These are phyloP conservation scores for Naganishia friedmannii DNA, from an alignment of 768 basidiomycete species.

Conservation along the genomic window DNA sequence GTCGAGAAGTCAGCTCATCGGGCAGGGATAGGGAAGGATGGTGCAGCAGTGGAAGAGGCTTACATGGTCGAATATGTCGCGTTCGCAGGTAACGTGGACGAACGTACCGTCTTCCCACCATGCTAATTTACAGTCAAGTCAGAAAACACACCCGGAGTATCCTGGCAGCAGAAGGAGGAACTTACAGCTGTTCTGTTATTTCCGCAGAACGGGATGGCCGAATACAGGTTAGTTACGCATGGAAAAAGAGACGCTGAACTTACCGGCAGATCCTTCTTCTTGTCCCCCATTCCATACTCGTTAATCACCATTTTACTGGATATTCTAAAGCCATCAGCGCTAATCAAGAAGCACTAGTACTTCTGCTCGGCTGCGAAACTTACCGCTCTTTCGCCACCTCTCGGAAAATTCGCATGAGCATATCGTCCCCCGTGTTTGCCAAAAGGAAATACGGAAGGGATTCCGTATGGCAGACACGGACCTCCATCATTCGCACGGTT, in stretches of 20 bases:
- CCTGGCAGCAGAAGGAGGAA: neutral
- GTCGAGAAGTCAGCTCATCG: neutral
- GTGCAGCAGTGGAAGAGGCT: neutral
- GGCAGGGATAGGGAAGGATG: neutral
- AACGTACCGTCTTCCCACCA: conserved; percentile 37
- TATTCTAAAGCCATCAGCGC: neutral
- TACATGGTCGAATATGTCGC: conserved; percentile 46
- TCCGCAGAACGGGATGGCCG: no score
- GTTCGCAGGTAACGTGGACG: conserved; percentile 41
- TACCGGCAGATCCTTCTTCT: conserved; percentile 26
- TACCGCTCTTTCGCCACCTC: conserved; percentile 35
- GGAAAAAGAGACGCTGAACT: neutral
- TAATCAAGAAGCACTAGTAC: neutral
- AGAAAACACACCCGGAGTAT: no score
- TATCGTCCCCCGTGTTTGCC: conserved; percentile 48
- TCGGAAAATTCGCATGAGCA: conserved; percentile 45
- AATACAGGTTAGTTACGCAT: no score
- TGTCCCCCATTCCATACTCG: conserved; percentile 47
- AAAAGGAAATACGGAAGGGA: conserved; percentile 45
- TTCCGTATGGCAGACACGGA: conserved; percentile 43
- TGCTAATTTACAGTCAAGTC: conserved; percentile 21
- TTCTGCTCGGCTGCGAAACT: neutral
- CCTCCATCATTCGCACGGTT: conserved; percentile 42
- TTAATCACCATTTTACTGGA: conserved; percentile 41
- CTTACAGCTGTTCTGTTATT: conserved; percentile 19